Conservation (phyloP, 1,284 basidiomycete species). For the Xerocomus minutiporus region DNA sequence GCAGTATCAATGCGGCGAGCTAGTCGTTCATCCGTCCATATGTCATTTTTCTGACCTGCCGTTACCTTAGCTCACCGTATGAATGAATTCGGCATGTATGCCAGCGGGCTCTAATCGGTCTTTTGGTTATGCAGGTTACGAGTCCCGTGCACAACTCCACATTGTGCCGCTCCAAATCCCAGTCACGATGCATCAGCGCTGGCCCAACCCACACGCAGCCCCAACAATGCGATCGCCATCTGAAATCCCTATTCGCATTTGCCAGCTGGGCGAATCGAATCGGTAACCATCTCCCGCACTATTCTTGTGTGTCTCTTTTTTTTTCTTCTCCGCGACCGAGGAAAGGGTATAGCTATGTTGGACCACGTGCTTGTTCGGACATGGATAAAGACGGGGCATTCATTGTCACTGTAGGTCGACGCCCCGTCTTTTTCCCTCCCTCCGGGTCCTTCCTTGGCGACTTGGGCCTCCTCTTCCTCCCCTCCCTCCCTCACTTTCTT, state of each 20-base stretch:
- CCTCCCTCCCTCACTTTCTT: background rate
- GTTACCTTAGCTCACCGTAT: background rate
- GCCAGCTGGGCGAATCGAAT: conserved; percentile 19
- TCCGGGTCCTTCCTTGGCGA: background rate
- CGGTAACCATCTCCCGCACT: background rate
- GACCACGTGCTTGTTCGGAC: conserved; percentile 11
- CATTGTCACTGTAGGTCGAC: background rate
- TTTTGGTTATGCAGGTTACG: background rate
- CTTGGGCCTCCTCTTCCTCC: background rate
- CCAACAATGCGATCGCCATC: background rate
- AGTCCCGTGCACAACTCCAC: background rate
- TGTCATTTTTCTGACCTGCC: background rate
- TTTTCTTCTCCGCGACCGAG: conserved; percentile 3
- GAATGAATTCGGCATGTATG: background rate
- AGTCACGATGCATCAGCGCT: background rate
- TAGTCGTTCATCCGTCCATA: background rate
- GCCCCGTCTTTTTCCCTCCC: background rate
- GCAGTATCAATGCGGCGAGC: background rate
- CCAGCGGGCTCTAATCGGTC: conserved; percentile 1
- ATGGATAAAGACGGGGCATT: conserved; percentile 19
- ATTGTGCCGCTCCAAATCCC: background rate
- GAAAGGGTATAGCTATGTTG: conserved; percentile 6
- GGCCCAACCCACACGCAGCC: background rate
- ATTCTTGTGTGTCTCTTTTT: background rate
- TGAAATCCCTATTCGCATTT: background rate